Evolutionary conservation across 208 protist species (phyloP), one percentile per base, ranked within the genome.

Genomic region (Trichomonas gallinae): DNA sequence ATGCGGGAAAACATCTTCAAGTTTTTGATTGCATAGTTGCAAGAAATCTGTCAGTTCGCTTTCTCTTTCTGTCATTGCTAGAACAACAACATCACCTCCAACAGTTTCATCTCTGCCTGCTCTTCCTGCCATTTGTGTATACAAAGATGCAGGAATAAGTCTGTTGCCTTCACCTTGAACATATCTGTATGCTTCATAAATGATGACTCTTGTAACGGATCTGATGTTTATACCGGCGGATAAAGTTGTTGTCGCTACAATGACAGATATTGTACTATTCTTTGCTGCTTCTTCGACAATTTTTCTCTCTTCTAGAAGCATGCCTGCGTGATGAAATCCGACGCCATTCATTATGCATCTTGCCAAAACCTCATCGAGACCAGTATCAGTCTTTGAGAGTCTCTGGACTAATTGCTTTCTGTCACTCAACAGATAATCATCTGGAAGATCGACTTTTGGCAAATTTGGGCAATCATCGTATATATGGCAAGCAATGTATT

Each of bases 221-320:
- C 87, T 42, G 26, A 93, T 93, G 31, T 93, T 93, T 38, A 93
- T 93, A 36, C 87, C 87, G 1, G 87, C 87, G 3, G 87, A 93
- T 23, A 93, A 36, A 38, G 87, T 93, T 51, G 87, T 93, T 34
- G 87, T 93, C n/a, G 87, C 87, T 17, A 93, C 87, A 26, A 93
- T 93, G 40, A 93, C 44, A 10, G 87, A 93, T 34, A 93, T 93
- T 0, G 31, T 38, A 21, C 40, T 49, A 36, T 93, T 44, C 0
- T 44, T 23, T 8, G 44, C 87, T 0, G 87, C 87, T 10, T 93
- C 87, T 93, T 93, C 87, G 4, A 93, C 45, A 10, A 93, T 34
- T 17, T 93, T 93, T 51, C 87, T 48, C 38, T 93, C 87, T 58
- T 93, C 87, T 11, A 93, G 31, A 17, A 93, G 31, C 87, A 93